phyloP scores from a whole-genome alignment of 441 rosid species.

The Biscutella laevigata region DNA sequence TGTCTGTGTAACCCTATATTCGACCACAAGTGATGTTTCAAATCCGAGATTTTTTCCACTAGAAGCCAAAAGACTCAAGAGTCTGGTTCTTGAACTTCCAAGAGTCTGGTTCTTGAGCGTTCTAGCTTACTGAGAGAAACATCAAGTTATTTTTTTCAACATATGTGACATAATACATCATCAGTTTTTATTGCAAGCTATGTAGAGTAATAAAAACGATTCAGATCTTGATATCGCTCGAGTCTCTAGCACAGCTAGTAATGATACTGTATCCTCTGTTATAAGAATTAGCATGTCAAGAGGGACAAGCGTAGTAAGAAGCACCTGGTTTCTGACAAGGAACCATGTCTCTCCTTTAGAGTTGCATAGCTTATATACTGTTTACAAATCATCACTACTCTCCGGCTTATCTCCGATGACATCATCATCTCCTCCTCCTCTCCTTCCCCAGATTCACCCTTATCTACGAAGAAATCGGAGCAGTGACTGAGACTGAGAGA shows the following conservation, averaged over 20 bases:
- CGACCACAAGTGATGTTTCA: no score
- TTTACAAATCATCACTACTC: slow-evolving; percentile 46
- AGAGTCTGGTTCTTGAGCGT: neutral
- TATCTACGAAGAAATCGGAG: no score
- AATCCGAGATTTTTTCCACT: no score
- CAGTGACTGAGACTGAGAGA: slow-evolving; percentile 29
- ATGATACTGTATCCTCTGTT: slow-evolving; percentile 62
- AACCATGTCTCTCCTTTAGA: slow-evolving; percentile 67
- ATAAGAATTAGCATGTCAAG: slow-evolving; percentile 53
- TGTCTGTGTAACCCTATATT: no score
- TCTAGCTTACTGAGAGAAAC: neutral
- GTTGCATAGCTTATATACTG: slow-evolving; percentile 81
- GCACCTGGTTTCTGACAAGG: slow-evolving; percentile 83
- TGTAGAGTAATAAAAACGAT: no score
- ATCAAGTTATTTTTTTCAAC: neutral
- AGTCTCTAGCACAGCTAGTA: slow-evolving; percentile 61
- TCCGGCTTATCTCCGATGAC: slow-evolving; percentile 70
- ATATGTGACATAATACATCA: no score
- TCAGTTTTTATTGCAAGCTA: no score
- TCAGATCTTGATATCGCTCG: slow-evolving; percentile 32
- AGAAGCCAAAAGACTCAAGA: no score
- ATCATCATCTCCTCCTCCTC: slow-evolving; percentile 45
- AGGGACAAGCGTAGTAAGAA: slow-evolving; percentile 70
- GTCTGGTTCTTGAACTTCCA: slow-evolving; percentile 15
- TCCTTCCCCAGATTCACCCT: no score